Conservation (phyloP, 345 rosid genomes). For the Iberis pinnata region DNA sequence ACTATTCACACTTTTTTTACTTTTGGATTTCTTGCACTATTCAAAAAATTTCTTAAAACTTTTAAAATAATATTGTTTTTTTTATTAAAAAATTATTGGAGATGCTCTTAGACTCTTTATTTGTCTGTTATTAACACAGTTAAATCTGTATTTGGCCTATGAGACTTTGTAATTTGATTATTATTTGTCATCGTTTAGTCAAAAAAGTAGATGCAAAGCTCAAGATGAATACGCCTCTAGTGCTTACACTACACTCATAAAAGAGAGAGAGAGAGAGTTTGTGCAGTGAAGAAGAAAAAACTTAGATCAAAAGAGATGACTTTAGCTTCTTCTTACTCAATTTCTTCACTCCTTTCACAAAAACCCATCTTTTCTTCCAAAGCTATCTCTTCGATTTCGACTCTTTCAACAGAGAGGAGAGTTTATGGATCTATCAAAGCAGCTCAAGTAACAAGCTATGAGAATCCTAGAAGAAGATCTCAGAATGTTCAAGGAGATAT, state of each 20-base stretch:
- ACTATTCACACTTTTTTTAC: too few relatives aligned
- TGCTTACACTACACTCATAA: too few relatives aligned
- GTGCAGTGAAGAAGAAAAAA: background rate
- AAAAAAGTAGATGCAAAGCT: slow-evolving; percentile 2
- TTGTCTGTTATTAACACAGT: too few relatives aligned
- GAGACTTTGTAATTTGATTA: too few relatives aligned
- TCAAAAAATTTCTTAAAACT: too few relatives aligned
- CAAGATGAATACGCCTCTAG: slow-evolving; percentile 5
- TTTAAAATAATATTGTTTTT: too few relatives aligned
- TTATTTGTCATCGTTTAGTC: background rate
- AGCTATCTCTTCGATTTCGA: background rate
- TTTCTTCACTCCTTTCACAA: slow-evolving; percentile 4
- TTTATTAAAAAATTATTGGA: too few relatives aligned
- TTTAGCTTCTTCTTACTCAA: slow-evolving; percentile 8
- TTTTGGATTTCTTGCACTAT: too few relatives aligned
- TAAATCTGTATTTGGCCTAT: too few relatives aligned
- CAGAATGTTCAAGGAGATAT: slow-evolving; percentile 53
- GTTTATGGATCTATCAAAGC: slow-evolving; percentile 26
- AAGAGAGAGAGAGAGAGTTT: too few relatives aligned
- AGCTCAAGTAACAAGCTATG: slow-evolving; percentile 21
- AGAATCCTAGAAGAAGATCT: slow-evolving; percentile 27
- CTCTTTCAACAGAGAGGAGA: slow-evolving; percentile 8
- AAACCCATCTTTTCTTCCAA: slow-evolving; percentile 5
- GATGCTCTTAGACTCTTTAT: too few relatives aligned
- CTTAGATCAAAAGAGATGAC: slow-evolving; percentile 16